Evolutionary conservation across 2,329 filamentous ascomycete genomes (phyloP), one percentile per base, ranked within the genome.

Genomic region (Penicillium italicum): DNA sequence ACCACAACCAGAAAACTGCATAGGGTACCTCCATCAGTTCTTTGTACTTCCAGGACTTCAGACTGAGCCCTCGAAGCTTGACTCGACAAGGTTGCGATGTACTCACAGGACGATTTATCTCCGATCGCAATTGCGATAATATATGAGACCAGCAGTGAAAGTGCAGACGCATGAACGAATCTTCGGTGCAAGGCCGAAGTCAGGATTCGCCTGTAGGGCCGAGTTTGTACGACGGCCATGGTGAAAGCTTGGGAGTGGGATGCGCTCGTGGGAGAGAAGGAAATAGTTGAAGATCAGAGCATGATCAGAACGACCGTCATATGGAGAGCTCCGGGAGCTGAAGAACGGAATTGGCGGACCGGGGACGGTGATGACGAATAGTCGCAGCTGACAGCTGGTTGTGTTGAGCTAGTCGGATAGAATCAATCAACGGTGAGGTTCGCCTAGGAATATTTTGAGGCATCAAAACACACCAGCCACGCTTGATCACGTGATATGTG

Each of bases 161-260:
- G 77, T 14, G 83, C 81, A 45, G 88, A 88, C 12, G 90, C 91
- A 60, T 86, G 86, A 46, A 88, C 87, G 75, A 97, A 97, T 67
- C 91, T 85, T 67, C 89, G 83, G 74, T 97, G 93, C 61, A 97
- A 79, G 50, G 89, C 87, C 47, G 93, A 92, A 59, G 93, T 95
- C 64, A 97, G 78, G 73, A 95, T 95, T 77, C 96, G 90, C 79
- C 91, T 88, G 76, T 96, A 96, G 38, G 74, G 76, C 62, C 76
- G 71, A 58, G 73, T 74, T 66, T 63, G 65, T 53, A 68, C 59
- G 44, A 67, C 61, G 59, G 72, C 73, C 74, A 76, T 76, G 59
- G 57, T 71, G 66, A 44, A 60, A 62, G 62, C 53, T 61, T 56
- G 43, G 53, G 60, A 50, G 56, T 62, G 56, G 60, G 61, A 67